Evolutionary conservation across 2,329 filamentous ascomycete genomes (phyloP).

Genomic region (Mycosphaerelloides madeirae): DNA sequence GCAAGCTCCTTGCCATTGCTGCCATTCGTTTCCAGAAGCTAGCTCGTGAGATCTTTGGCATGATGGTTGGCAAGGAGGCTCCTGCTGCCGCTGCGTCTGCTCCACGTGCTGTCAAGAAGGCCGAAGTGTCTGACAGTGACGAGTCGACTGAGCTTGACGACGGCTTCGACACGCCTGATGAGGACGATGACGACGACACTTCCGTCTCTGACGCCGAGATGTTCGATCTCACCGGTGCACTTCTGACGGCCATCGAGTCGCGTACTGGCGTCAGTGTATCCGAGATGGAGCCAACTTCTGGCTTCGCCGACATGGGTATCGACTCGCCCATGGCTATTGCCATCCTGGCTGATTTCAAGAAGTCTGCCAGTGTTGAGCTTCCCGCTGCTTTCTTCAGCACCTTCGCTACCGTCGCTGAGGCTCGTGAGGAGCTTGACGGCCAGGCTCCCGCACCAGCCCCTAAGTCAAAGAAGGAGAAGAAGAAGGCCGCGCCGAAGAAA

Average conservation of each 20-base stretch:
- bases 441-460: neutral
- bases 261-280: conserved; percentile 1
- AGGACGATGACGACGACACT: too few species aligned
- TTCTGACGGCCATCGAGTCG: conserved; percentile 3
- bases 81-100: neutral
- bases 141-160: too few species aligned
- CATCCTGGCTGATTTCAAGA: conserved; percentile 16
- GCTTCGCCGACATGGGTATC: conserved; percentile 7
- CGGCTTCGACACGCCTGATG: neutral
- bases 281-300: neutral
- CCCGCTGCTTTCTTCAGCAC: too few species aligned
- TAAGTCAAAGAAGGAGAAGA: neutral
- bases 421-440: neutral
- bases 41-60: conserved; percentile 1
- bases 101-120: neutral
- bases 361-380: too few species aligned
- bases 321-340: conserved; percentile 12
- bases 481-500: neutral
- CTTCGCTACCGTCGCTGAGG: neutral
- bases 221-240: neutral
- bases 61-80: neutral
- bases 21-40: conserved; percentile 1
- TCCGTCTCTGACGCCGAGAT: neutral
- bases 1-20: too few species aligned
- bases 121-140: too few species aligned